Percentiles rank a stretch among this genome's conserved stretches.
Conservation (phyloP, 495 filamentous ascomycete genomes). For the Penicillium malachiteum region DNA sequence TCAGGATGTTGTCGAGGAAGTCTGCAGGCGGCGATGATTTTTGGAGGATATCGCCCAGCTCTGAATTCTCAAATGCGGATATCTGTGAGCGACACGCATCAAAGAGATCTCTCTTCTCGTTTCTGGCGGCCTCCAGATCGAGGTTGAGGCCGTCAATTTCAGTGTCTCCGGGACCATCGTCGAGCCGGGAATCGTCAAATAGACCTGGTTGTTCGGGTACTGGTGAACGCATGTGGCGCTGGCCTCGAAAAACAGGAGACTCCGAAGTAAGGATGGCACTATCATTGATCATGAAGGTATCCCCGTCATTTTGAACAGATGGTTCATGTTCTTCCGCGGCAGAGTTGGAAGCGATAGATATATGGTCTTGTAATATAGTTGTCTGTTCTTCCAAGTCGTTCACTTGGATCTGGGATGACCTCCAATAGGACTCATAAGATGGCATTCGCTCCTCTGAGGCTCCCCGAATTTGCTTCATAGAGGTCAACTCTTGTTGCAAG, state of each 20-base stretch:
- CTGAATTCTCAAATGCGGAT: slow-evolving; percentile 30
- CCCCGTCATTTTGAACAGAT: slow-evolving; percentile 16
- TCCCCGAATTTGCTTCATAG: slow-evolving; percentile 36
- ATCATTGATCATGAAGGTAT: slow-evolving; percentile 36
- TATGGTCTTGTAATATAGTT: slow-evolving; percentile 16
- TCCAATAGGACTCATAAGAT: slow-evolving; percentile 24
- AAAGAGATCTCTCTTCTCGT: slow-evolving; percentile 41
- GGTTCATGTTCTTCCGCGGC: slow-evolving; percentile 2
- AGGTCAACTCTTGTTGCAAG: slow-evolving; percentile 52
- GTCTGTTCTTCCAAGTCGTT: slow-evolving; percentile 24
- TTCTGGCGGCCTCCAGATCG: slow-evolving; percentile 39
- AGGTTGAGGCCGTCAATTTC: slow-evolving; percentile 25
- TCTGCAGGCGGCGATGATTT: slow-evolving; percentile 38
- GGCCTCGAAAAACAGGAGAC: slow-evolving; percentile 34
- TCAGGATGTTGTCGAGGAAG: slow-evolving; percentile 36
- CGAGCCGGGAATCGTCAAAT: slow-evolving; percentile 3
- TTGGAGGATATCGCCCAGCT: slow-evolving; percentile 32
- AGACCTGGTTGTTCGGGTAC: slow-evolving; percentile 21
- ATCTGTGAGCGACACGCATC: slow-evolving; percentile 39
- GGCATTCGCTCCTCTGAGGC: slow-evolving; percentile 24
- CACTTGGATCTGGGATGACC: slow-evolving; percentile 20
- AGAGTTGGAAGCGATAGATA: slow-evolving; percentile 12
- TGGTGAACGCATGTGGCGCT: slow-evolving; percentile 6
- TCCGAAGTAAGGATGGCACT: slow-evolving; percentile 34
- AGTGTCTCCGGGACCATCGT: slow-evolving; percentile 12